Base-by-base conservation (phyloP, 139 green algal species). In the Chlamydomonas eustigma region DNA sequence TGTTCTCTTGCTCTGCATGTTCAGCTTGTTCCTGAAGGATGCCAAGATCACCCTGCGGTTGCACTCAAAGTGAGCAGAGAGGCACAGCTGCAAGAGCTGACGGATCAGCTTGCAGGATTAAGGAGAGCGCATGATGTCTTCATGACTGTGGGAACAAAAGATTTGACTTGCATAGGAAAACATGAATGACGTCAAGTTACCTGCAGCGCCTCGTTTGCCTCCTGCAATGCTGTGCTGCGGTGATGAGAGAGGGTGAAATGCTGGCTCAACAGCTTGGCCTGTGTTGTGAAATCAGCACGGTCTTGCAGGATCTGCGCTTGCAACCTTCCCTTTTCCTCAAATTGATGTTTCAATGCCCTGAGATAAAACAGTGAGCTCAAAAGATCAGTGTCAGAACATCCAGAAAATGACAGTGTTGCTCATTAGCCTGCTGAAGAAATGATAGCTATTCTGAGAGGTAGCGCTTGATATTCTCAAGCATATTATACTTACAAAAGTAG, bases 181-280 rank as follows among this genome's bases (percentile, higher is more conserved):
- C 6, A 69, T 5, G 28, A 30, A 69, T 37, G 5, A 18, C 58
- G 5, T 69, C 12, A 37, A 33, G 28, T 33, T 63, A 81, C 80
- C 80, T 81, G 76, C n/a, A 80, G 72, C 8, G 80, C 33, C 51
- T 85, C 72, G 0, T 77, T 52, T 12, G 77, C 76, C 38, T 76
- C 80, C 51, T 82, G 65, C n/a, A 82, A 64, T 0, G 76, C 73
- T 0, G 71, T 68, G 50, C 34, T 78, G n/a, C 38, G 39, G 66
- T 79, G 66, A 39, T 82, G 63, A 6, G 75, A 37, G 3, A 28
- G 58, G 39, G 36, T 51, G 38, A 78, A 77, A 30, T 78, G 76
- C 51, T 79, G 75, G 3, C 69, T 77, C 44, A 85, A 66, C 71
- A 39, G 39, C 70, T 65, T 50, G n/a, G 50, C 76, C 5, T 76